Evolutionary conservation across 345 rosid species (phyloP).

Genomic region (Melastoma malabathricum): DNA sequence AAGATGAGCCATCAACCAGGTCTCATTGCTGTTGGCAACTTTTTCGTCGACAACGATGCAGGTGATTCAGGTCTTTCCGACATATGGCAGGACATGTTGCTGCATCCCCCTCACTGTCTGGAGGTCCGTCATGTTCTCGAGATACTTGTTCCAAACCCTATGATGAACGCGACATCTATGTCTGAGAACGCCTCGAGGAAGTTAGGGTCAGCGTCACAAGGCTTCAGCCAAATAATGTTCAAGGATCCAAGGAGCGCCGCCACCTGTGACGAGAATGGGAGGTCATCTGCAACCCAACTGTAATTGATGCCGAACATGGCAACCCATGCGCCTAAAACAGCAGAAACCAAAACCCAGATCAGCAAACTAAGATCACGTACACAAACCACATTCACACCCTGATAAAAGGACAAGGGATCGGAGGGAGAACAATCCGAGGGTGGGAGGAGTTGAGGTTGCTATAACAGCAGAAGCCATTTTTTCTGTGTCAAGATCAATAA

Average conservation of each 20-base stretch:
- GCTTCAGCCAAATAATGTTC: slow-evolving; percentile 55
- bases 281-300: slow-evolving; percentile 81
- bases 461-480: too few relatives aligned
- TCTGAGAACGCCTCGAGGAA: slow-evolving; percentile 67
- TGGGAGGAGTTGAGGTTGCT: too few relatives aligned
- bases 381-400: too few relatives aligned
- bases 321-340: slow-evolving; percentile 8
- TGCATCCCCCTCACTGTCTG: slow-evolving; percentile 46
- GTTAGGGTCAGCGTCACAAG: slow-evolving; percentile 75
- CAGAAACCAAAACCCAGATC: slow-evolving; percentile 11
- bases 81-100: slow-evolving; percentile 44
- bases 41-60: slow-evolving; percentile 76
- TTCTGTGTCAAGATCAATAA: too few relatives aligned
- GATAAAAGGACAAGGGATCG: too few relatives aligned
- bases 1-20: slow-evolving; percentile 20
- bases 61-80: slow-evolving; percentile 43
- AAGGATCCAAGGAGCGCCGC: slow-evolving; percentile 43
- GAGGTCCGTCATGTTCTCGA: slow-evolving; percentile 45
- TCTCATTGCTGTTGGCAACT: slow-evolving; percentile 37
- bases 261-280: slow-evolving; percentile 64
- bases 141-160: slow-evolving; percentile 55
- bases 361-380: too few relatives aligned
- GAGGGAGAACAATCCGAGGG: too few relatives aligned
- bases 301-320: slow-evolving; percentile 73
- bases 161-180: slow-evolving; percentile 53